Conservation (phyloP, 371 early-diverging fungal species). For the Mucor lusitanicus region DNA sequence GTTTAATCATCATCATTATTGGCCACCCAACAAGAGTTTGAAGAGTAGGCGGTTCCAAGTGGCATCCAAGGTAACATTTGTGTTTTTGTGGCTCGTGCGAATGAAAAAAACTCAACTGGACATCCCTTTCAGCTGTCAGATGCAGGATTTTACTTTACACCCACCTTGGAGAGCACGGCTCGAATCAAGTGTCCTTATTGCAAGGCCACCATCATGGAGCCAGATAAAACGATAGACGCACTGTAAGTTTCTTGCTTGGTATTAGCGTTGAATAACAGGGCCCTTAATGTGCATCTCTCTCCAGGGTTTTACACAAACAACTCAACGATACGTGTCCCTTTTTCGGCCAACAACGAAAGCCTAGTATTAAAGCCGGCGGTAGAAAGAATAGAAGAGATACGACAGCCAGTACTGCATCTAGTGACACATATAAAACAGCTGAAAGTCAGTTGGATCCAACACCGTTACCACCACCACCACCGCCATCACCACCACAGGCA, state of each 20-base stretch:
- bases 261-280: too few species aligned
- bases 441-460: not conserved
- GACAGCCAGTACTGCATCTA: not conserved
- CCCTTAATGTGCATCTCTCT: too few species aligned
- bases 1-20: slow-evolving; percentile 25
- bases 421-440: not conserved
- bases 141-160: slow-evolving; percentile 36
- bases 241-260: too few species aligned
- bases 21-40: slow-evolving; percentile 28
- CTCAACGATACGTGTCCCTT: slow-evolving; percentile 5
- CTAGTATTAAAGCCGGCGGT: not conserved
- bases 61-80: slow-evolving; percentile 17
- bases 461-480: not conserved
- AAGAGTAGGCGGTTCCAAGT: slow-evolving; percentile 4
- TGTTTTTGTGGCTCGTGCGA: not conserved
- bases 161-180: slow-evolving; percentile 11
- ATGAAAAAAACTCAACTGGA: not conserved
- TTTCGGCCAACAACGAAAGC: not conserved
- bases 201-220: slow-evolving; percentile 4
- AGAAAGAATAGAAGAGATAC: not conserved
- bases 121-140: slow-evolving; percentile 23
- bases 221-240: slow-evolving; percentile 8
- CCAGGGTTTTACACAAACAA: slow-evolving; percentile 5
- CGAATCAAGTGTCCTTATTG: slow-evolving; percentile 36
- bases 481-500: not conserved